phyloP scores from a whole-genome alignment of 805 yeast genomes.

The Zygoascus flipseniorum region DNA sequence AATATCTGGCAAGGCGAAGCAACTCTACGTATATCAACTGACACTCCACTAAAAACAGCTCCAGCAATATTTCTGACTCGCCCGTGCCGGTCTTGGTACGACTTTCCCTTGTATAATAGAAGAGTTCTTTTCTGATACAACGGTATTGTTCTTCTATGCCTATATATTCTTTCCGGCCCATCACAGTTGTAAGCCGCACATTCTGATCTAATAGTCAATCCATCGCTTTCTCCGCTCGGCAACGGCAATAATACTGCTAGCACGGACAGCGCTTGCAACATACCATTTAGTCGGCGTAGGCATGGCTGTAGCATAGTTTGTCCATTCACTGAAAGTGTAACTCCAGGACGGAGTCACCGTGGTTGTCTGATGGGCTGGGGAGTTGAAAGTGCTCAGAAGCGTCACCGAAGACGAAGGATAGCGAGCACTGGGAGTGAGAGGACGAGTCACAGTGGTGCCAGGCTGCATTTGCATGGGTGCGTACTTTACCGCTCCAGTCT shows the following conservation, averaged over 20 bases:
- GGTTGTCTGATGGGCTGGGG: slow-evolving; percentile 41
- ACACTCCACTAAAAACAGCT: too few relatives aligned
- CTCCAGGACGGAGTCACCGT: slow-evolving; percentile 85
- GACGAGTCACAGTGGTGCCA: slow-evolving; percentile 52
- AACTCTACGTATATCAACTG: too few relatives aligned
- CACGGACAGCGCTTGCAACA: slow-evolving; percentile 14
- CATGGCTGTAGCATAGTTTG: slow-evolving; percentile 57
- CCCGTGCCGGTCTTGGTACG: too few relatives aligned
- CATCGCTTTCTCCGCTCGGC: slow-evolving; percentile 11
- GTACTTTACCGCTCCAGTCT: slow-evolving; percentile 68
- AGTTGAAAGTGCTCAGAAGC: slow-evolving; percentile 35
- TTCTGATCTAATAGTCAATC: slow-evolving; percentile 4
- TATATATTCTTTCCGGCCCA: too few relatives aligned
- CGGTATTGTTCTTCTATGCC: too few relatives aligned
- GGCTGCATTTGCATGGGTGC: slow-evolving; percentile 97
- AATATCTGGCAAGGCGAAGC: too few relatives aligned
- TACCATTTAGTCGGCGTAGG: slow-evolving; percentile 19
- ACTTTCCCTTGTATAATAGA: too few relatives aligned
- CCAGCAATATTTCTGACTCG: too few relatives aligned
- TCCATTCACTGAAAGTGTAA: slow-evolving; percentile 51
- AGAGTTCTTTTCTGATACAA: too few relatives aligned
- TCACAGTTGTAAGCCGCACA: too few relatives aligned
- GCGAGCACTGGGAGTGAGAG: slow-evolving; percentile 42
- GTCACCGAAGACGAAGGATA: slow-evolving; percentile 63
- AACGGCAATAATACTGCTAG: slow-evolving; percentile 9